These are phyloP conservation scores for Leccinum rimulosum DNA, from an alignment of 768 basidiomycete species.

Conservation along the genomic window DNA sequence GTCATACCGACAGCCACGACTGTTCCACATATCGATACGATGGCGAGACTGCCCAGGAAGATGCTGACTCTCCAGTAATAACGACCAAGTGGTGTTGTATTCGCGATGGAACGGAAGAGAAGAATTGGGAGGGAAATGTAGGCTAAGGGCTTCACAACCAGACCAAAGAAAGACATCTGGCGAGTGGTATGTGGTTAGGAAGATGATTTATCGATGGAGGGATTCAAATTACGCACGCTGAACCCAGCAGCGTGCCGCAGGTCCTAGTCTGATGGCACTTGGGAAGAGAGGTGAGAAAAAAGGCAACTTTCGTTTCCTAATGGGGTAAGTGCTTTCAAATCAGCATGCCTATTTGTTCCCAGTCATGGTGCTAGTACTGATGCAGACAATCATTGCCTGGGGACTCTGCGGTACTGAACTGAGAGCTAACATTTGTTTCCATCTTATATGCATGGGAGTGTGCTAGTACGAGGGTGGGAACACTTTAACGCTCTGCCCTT, in stretches of 20 bases:
- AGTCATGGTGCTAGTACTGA: neutral
- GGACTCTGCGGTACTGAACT: neutral
- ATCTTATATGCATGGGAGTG: neutral
- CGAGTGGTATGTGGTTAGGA: constrained; percentile 14
- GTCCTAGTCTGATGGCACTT: constrained; percentile 12
- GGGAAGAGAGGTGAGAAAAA: constrained; percentile 33
- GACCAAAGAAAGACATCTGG: constrained; percentile 61
- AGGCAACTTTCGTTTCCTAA: constrained; percentile 1
- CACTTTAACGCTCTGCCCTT: neutral
- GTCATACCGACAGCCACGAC: constrained; percentile 64
- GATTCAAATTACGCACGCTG: constrained; percentile 22
- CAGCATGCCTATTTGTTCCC: neutral
- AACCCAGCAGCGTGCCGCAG: constrained; percentile 23
- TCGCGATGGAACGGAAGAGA: constrained; percentile 58
- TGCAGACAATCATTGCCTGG: neutral
- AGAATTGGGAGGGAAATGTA: constrained; percentile 75
- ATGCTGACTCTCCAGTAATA: constrained; percentile 74
- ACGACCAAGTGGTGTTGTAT: constrained; percentile 51
- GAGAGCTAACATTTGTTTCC: neutral
- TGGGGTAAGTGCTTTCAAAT: neutral
- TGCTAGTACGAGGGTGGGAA: neutral
- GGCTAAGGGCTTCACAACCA: constrained; percentile 66
- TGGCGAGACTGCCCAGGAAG: constrained; percentile 69
- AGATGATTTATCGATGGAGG: constrained; percentile 12
- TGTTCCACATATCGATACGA: constrained; percentile 71